These are phyloP conservation scores for Prunus mira DNA, from an alignment of 306 rosid species.

Conservation along the genomic window DNA sequence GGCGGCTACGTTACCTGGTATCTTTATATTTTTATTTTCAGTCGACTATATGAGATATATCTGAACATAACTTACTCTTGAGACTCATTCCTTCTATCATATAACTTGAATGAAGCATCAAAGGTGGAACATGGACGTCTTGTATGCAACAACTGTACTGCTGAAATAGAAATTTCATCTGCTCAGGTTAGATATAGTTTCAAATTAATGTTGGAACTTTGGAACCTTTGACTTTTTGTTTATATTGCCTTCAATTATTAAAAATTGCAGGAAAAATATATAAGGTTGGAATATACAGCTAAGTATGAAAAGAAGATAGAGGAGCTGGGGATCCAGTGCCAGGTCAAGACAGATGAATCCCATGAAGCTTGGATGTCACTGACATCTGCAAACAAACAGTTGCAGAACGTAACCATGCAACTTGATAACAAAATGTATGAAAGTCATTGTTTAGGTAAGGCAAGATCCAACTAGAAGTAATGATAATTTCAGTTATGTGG, in stretches of 20 bases:
- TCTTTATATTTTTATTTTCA: neutral
- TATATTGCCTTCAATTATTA: neutral
- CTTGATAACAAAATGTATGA: conserved; percentile 25
- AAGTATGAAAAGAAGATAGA: conserved; percentile 31
- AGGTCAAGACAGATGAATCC: conserved; percentile 27
- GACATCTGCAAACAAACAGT: conserved; percentile 21
- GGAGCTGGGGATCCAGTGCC: conserved; percentile 22
- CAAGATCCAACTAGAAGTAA: neutral
- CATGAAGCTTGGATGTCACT: conserved; percentile 35
- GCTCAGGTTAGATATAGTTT: conserved; percentile 22
- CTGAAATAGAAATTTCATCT: conserved; percentile 19
- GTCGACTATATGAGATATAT: conserved; percentile 7
- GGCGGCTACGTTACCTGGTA: conserved; percentile 14
- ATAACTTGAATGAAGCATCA: conserved; percentile 14
- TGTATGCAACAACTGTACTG: conserved; percentile 20
- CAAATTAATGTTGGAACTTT: neutral
- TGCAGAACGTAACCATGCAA: conserved; percentile 23
- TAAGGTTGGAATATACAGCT: conserved; percentile 12
- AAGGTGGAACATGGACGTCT: conserved; percentile 7
- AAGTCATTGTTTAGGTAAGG: conserved; percentile 24
- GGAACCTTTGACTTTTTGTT: neutral
- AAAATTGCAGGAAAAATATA: conserved; percentile 15
- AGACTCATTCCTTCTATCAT: conserved; percentile 6
- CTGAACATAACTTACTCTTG: neutral
- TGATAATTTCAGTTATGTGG: neutral